Base-by-base conservation (phyloP, 1,284 basidiomycete species). In the Papiliotrema flavescens region DNA sequence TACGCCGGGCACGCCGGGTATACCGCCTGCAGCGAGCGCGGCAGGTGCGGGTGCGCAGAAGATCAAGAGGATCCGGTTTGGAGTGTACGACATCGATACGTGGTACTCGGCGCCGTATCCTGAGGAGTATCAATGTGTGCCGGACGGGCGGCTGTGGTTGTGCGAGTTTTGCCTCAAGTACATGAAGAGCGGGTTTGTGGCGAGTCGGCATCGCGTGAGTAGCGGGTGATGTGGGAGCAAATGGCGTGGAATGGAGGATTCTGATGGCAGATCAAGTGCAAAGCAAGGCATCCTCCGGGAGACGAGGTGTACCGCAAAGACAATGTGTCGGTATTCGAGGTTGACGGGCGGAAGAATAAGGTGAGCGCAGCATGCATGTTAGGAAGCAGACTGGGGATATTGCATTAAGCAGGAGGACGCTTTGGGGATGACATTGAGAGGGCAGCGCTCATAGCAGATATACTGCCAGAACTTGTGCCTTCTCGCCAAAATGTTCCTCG, bases 101-200 rank as follows among this genome's bases (percentile, higher is more conserved):
- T 99, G 96, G 96, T 98, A 92, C 75, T 91, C 97, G 70, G 95
- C 96, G 11, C 96, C 96, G 1, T 98, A 98, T 73, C 96, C 96
- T 0, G 95, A 98, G 75, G 96, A 99, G 75, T 98, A 97, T 75
- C 85, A 90, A 28, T 85, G 86, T 60, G 88, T 97, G 49, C 90
- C 93, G 6, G 92, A 97, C 65, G 95, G 95, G 13, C 81, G 87
- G 47, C 77, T 98, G 43, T 98, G 93, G 92, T 86, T 98, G 70
- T 99, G 96, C 78, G 94, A 98, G 73, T 96, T 90, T 75, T 99
- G 96, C 74, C 75, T 99, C 64, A 98, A 96, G 79, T 98, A 98
- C 71, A 97, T 97, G 89, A 95, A 94, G 80, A 94, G 89, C 68
- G 83, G 84, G 22, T 98, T 97, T 75, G 88, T 89, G 51, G 87